These are phyloP conservation scores for Rhinocladiella mackenziei DNA, from an alignment of 2,329 filamentous ascomycete genomes.

Conservation along the genomic window DNA sequence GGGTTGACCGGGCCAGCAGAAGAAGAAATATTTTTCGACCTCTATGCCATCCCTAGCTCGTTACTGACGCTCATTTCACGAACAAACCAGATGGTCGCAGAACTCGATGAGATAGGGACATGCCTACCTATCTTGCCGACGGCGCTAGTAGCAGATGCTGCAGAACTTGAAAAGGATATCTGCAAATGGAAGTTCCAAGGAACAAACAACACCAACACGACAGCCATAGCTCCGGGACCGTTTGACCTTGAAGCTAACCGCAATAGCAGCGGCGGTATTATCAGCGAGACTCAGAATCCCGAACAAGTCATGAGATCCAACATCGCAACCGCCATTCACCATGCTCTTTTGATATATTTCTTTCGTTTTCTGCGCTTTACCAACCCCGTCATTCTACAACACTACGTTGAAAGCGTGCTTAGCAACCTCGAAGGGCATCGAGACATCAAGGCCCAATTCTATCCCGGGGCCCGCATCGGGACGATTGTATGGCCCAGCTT, in stretches of 20 bases:
- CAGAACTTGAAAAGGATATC: slow-evolving; percentile 5
- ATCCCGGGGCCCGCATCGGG: slow-evolving; percentile 17
- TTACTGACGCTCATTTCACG: slow-evolving; percentile 7
- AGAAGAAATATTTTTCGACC: slow-evolving; percentile 7
- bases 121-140: slow-evolving; percentile 1
- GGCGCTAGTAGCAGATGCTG: neutral
- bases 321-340: slow-evolving; percentile 41
- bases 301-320: slow-evolving; percentile 12
- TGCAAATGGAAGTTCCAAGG: slow-evolving; percentile 1
- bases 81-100: slow-evolving; percentile 7
- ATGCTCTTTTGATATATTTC: slow-evolving; percentile 45
- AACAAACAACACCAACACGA: neutral
- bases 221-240: neutral
- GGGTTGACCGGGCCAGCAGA: slow-evolving; percentile 7
- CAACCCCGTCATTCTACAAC: slow-evolving; percentile 41
- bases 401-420: slow-evolving; percentile 36
- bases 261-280: too few species aligned
- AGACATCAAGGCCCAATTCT: slow-evolving; percentile 19
- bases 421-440: slow-evolving; percentile 41
- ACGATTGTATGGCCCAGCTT: slow-evolving; percentile 44
- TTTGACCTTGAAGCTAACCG: neutral
- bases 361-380: slow-evolving; percentile 43
- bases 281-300: too few species aligned
- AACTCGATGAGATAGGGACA: slow-evolving; percentile 3
- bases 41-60: slow-evolving; percentile 6